Percentiles rank a stretch among this genome's conserved stretches.
phyloP scores from a whole-genome alignment of 108 stramenopile genomes.

The Phaeodactylum tricornutum region DNA sequence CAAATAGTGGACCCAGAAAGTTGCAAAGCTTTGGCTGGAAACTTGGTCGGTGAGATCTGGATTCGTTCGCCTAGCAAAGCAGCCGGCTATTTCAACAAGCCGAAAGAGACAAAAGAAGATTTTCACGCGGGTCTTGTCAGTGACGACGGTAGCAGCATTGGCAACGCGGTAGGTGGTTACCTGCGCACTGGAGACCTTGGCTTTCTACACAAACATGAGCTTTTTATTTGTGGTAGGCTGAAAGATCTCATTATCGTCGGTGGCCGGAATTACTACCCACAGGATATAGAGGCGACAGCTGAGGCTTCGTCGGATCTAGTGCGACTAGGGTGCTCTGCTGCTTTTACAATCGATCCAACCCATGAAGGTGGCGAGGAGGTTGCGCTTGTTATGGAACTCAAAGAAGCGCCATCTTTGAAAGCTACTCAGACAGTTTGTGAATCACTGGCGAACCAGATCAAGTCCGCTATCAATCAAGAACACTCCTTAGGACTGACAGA shows the following conservation, averaged over 20 bases:
- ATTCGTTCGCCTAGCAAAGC: conserved; percentile 80
- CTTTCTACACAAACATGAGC: conserved; percentile 85
- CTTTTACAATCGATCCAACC: conserved; percentile 71
- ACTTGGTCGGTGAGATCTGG: conserved; percentile 92
- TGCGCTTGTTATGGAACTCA: conserved; percentile 74
- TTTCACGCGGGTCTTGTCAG: conserved; percentile 50
- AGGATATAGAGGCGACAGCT: conserved; percentile 94
- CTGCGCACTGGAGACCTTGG: conserved; percentile 96
- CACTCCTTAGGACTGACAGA: conserved; percentile 59
- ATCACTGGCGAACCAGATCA: conserved; percentile 35
- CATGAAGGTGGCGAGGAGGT: conserved; percentile 60
- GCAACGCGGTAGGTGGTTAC: no score
- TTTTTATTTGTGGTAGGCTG: conserved; percentile 92
- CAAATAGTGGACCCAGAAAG: conserved; percentile 66
- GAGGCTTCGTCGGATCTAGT: conserved; percentile 57
- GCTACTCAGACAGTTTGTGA: conserved; percentile 23
- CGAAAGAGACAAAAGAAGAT: conserved; percentile 42
- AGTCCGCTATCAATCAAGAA: conserved; percentile 60
- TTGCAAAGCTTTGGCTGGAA: conserved; percentile 25
- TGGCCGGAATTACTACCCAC: conserved; percentile 98
- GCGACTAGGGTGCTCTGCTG: conserved; percentile 95
- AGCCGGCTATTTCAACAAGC: conserved; percentile 51
- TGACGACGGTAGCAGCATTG: no score
- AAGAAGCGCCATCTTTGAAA: conserved; percentile 41
- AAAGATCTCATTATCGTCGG: conserved; percentile 99